phyloP scores from a whole-genome alignment of 75 land plant genomes.

The Selaginella moellendorffii region DNA sequence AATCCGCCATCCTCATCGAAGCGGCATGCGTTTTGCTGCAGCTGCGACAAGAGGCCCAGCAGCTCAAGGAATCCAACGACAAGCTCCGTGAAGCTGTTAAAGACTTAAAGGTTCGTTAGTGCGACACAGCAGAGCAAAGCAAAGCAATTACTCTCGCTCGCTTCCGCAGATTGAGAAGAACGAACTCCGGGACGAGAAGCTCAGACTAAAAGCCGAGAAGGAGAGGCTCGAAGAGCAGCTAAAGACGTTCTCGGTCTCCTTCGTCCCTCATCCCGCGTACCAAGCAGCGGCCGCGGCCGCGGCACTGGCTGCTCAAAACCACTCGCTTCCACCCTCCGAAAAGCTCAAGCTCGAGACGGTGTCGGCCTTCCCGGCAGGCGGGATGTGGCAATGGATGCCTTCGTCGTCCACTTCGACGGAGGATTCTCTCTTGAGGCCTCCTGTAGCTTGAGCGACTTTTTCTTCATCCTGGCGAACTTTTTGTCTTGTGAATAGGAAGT shows the following conservation, averaged over 20 bases:
- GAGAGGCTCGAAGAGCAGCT: constrained; percentile 33
- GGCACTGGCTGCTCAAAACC: too few relatives aligned
- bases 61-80: constrained; percentile 34
- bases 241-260: constrained; percentile 18
- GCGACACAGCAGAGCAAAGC: too few relatives aligned
- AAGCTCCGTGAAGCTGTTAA: constrained; percentile 45
- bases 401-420: background rate
- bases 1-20: constrained; percentile 35
- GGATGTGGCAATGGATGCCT: constrained; percentile 11
- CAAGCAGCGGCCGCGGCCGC: too few relatives aligned
- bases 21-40: constrained; percentile 35
- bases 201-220: constrained; percentile 33
- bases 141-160: too few relatives aligned
- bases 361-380: background rate
- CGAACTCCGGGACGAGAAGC: constrained; percentile 40
- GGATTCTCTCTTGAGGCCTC: constrained; percentile 5
- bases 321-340: too few relatives aligned
- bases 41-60: constrained; percentile 38
- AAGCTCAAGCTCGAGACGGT: background rate
- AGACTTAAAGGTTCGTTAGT: constrained; percentile 42
- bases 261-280: background rate
- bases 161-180: constrained; percentile 36
- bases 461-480: too few relatives aligned
- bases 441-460: background rate
- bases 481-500: too few relatives aligned